A percentile compares a stretch with the other conserved stretches of the same genome.
Evolutionary conservation across 805 yeast genomes (phyloP).

Genomic region (Cyberlindnera mrakii): DNA sequence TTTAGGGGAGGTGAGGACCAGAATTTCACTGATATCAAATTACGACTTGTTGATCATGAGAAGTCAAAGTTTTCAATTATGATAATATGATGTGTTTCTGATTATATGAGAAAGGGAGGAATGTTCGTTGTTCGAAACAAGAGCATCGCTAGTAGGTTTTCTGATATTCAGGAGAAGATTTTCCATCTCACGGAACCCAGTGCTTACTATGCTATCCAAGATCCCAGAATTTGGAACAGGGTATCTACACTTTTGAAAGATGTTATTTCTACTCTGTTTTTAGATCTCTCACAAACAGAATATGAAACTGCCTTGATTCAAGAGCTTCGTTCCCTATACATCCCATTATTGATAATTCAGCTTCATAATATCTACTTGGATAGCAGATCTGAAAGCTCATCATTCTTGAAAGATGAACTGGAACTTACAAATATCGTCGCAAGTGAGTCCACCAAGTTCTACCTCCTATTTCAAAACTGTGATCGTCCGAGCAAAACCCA

Average conservation of each 20-base stretch:
- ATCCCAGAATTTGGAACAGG: constrained; percentile 2
- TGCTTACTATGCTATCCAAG: too few relatives aligned
- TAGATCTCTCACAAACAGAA: constrained; percentile 23
- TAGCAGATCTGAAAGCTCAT: constrained; percentile 28
- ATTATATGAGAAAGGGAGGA: too few relatives aligned
- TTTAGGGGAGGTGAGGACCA: too few relatives aligned
- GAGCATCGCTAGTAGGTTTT: too few relatives aligned
- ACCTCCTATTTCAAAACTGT: constrained; percentile 52
- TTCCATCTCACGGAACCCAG: too few relatives aligned
- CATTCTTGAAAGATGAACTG: constrained; percentile 49
- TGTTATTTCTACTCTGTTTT: constrained; percentile 26
- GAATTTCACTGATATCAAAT: too few relatives aligned
- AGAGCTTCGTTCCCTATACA: constrained; percentile 59
- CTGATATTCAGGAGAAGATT: too few relatives aligned
- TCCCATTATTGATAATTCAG: constrained; percentile 68
- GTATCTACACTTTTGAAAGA: constrained; percentile 22
- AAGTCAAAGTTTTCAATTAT: too few relatives aligned
- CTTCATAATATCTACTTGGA: constrained; percentile 50
- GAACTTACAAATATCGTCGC: constrained; percentile 60
- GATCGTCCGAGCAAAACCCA: constrained; percentile 28
- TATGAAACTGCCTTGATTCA: constrained; percentile 36
- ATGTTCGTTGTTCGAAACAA: too few relatives aligned
- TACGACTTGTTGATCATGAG: too few relatives aligned
- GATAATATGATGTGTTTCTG: too few relatives aligned
- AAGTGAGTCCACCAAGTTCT: constrained; percentile 55